phyloP scores from a whole-genome alignment of 2,329 filamentous ascomycete species.

The Aspergillaceae sp. region DNA sequence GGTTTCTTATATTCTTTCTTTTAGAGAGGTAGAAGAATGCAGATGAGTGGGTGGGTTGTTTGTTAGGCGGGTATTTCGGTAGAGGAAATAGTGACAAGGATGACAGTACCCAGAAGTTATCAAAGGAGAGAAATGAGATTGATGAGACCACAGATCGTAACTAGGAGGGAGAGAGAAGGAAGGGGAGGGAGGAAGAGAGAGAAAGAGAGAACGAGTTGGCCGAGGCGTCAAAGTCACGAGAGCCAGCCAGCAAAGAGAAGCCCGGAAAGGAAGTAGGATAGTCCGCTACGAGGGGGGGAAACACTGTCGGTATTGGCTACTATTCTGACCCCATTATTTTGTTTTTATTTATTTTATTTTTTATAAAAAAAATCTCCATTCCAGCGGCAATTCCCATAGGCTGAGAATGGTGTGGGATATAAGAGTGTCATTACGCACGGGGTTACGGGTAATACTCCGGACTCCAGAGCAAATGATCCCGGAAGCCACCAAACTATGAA shows the following conservation, averaged over 20 bases:
- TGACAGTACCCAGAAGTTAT: neutral
- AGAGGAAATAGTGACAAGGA: neutral
- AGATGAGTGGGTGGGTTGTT: neutral
- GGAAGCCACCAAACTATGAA: neutral
- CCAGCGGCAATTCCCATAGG: neutral
- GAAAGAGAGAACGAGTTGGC: neutral
- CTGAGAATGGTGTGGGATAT: neutral
- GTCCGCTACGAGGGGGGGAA: slow-evolving; percentile 10
- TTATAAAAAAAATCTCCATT: neutral
- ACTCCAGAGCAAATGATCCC: neutral
- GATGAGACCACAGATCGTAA: too few relatives aligned
- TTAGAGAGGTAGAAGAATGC: neutral
- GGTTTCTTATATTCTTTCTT: too few relatives aligned
- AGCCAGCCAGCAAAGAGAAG: slow-evolving; percentile 2
- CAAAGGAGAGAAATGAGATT: too few relatives aligned
- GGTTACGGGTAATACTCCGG: neutral
- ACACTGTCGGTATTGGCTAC: neutral
- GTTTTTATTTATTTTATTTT: neutral
- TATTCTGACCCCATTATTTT: neutral
- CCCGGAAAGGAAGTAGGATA: slow-evolving; percentile 18
- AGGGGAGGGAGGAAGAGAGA: slow-evolving; percentile 1
- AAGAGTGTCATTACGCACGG: neutral
- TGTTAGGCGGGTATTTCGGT: neutral
- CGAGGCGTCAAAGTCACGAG: slow-evolving; percentile 2
- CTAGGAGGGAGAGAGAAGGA: neutral